Base-by-base conservation (phyloP, 1,284 basidiomycete genomes). In the Austroboletus novae-zelandiae region DNA sequence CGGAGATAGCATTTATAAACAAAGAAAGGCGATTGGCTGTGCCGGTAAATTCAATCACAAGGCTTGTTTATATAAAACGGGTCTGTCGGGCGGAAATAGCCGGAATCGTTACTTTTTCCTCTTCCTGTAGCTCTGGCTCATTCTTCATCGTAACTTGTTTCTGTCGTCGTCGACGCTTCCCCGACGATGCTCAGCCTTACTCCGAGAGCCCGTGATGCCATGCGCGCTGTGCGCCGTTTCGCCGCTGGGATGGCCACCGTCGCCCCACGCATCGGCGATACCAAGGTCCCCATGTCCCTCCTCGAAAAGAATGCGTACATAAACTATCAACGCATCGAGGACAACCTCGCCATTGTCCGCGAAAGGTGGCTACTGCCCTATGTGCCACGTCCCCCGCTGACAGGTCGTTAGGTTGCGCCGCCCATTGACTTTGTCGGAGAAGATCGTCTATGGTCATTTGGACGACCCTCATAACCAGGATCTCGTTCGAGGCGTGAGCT, bases 371-470 rank as follows among this genome's bases (percentile, higher is more conserved):
- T 79, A 2, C 14, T 40, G n/a, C 49, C 29, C 46, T 17, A 51
- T 43, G 7, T 3, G 10, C 47, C 9, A 14, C 17, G 54, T 34
- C 35, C 23, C 14, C n/a, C 20, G 23, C 39, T 40, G 1, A 40
- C 11, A 10, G 0, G 5, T 6, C 29, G 9, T 1, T 61, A 97
- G 94, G 69, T 80, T 98, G 61, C 84, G 91, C 67, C 91, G 94
- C 40, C 95, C 96, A 40, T 76, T 99, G 71, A 98, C 97, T 20
- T 77, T 98, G 59, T 95, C 96, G 49, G 97, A 99, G 77, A 99
- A 99, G 85, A 91, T 98, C 66, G 80, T 99, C 41, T 99, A 99
- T 72, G 94, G 97, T 58, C 97, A 99, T 77, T 82, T 99, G 62
- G 94, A 97, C 73, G 89, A 98, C 73, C 86, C 95, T 47, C 84